A percentile compares a stretch with the other conserved stretches of the same genome.
Evolutionary conservation across 2,329 filamentous ascomycete species (phyloP).

Genomic region (Neofusicoccum laricinum): DNA sequence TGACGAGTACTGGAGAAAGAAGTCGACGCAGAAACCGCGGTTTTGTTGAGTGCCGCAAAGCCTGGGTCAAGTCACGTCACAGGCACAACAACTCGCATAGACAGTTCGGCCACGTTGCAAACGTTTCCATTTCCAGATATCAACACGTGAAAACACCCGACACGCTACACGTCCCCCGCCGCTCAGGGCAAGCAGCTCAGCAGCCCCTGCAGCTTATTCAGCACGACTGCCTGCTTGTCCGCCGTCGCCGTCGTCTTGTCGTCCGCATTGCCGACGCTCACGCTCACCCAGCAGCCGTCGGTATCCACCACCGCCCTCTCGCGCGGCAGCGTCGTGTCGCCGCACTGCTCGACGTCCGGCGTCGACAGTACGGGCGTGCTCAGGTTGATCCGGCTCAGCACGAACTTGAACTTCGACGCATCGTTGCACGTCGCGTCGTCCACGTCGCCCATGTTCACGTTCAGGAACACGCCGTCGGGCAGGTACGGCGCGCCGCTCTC

Average conservation of each 20-base stretch:
- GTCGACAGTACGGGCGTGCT: conserved; percentile 32
- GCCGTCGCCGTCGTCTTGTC: conserved; percentile 60
- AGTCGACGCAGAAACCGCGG: no score
- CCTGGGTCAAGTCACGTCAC: no score
- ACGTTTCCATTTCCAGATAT: no score
- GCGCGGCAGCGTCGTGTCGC: conserved; percentile 53
- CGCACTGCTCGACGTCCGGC: conserved; percentile 58
- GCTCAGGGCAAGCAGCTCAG: conserved; percentile 45
- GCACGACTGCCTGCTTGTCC: conserved; percentile 50
- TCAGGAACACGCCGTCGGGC: conserved; percentile 59
- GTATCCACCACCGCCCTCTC: conserved; percentile 54
- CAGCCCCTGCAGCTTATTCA: conserved; percentile 50
- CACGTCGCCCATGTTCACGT: conserved; percentile 66
- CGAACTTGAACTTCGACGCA: conserved; percentile 58
- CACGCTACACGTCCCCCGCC: no score
- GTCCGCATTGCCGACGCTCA: conserved; percentile 60
- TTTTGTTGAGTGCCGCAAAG: no score
- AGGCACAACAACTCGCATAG: no score
- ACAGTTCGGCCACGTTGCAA: no score
- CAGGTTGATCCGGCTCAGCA: conserved; percentile 60
- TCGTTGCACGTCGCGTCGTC: conserved; percentile 49
- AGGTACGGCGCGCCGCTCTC: conserved; percentile 61
- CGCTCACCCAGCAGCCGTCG: conserved; percentile 58
- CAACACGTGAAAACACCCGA: no score
- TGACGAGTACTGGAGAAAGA: no score